Base-by-base conservation (phyloP, 331 rosid genomes). In the Pyrus hybrid region DNA sequence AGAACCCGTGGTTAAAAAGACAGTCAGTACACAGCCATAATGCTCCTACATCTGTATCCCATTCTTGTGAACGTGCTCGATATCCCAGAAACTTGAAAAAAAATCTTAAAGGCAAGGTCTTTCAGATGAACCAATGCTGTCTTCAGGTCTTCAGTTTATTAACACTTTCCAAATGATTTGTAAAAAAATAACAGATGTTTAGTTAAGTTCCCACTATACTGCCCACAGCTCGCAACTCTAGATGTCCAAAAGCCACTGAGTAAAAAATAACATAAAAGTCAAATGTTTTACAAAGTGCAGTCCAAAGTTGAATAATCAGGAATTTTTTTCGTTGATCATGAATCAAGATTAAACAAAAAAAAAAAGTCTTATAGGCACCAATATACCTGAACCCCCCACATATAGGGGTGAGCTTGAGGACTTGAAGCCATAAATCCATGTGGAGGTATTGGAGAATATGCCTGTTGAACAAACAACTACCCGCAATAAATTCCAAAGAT, bases 301-400 rank as follows among this genome's bases (percentile, higher is more conserved):
- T 37, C 29, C 35, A 54, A 47, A 54, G 22, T 54, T 54, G 25
- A 54, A 54, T 54, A 54, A 54, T 20, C 61, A 54, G 22, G 13
- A 3, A 3, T 10, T 60, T 21, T 11, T 23, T 22, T 60, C 30
- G 3, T 60, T 23, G 18, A 23, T 60, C 29, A 10, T 21, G 14
- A 21, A 60, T 22, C 14, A 60, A 60, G 64, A 60, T 60, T 60
- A 41, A 41, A 41, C 14, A 9, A 37, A 37, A 9, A 37, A 53
- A 58, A 22, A 4, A 23, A 23, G 14, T 60, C 17, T 12, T 58
- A n/a, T 20, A n/a, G 9, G 21, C 63, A 7, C 32, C 12, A 17
- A 71, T 43, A 73, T 83, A 93, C 99, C 96, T 94, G 97, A 79
- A 94, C 96, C 45, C 99, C 97, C 99, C 97, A 92, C 97, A 94